Conservation (phyloP, 2,329 filamentous ascomycete genomes). For the Ilyonectria robusta region DNA sequence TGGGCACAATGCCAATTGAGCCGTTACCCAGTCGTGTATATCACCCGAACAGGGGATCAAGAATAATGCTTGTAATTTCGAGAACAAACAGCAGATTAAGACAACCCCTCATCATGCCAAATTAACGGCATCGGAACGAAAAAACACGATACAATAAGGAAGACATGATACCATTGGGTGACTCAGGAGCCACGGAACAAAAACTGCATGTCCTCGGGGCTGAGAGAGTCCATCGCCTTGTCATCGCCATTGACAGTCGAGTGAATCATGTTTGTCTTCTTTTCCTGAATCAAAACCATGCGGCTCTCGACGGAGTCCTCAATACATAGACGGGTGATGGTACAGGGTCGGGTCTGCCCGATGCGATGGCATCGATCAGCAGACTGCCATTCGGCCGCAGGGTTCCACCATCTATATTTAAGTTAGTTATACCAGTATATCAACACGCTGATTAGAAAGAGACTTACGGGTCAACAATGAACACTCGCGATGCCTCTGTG, state of each 20-base stretch:
- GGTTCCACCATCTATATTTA: constrained; percentile 92
- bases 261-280: constrained; percentile 98
- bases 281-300: constrained; percentile 96
- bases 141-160: neutral
- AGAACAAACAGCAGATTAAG: neutral
- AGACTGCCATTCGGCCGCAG: constrained; percentile 99
- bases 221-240: constrained; percentile 90
- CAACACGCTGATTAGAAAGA: neutral
- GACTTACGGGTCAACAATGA: constrained; percentile 94
- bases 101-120: neutral
- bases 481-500: constrained; percentile 94
- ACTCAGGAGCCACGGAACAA: constrained; percentile 81
- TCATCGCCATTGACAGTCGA: constrained; percentile 96
- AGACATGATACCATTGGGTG: neutral
- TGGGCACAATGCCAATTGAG: neutral
- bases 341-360: constrained; percentile 92
- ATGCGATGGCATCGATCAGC: constrained; percentile 96
- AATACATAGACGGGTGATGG: constrained; percentile 94
- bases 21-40: neutral
- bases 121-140: neutral
- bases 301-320: constrained; percentile 97
- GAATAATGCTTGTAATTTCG: neutral
- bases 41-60: neutral
- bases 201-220: constrained; percentile 94
- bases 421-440: constrained; percentile 42